Base-by-base conservation (phyloP, 192 early-diverging fungal genomes). In the Blastocladiella britannica region DNA sequence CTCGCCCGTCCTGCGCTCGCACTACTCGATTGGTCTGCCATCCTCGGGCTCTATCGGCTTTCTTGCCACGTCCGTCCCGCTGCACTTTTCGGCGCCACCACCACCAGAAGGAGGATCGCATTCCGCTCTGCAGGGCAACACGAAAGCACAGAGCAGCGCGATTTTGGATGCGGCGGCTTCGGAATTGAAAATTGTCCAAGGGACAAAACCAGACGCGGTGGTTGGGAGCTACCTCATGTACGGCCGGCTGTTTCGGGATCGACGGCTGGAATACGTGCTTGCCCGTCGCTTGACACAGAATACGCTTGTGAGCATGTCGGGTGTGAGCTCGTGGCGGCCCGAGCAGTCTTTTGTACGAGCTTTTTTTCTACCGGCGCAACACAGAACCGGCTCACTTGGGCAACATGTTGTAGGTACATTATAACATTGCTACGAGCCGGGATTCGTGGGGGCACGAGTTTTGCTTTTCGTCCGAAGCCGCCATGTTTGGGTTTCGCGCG, bases 401-500 rank as follows among this genome's bases (percentile, higher is more conserved):
- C n/a, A n/a, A n/a, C n/a, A n/a, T n/a, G n/a, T n/a, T 20, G 37
- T 47, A 47, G 37, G 37, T 47, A 9, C 12, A 47, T 4, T 47
- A 47, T 6, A 20, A 20, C 15, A 20, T 47, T 20, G 12, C 37
- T 20, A 47, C 37, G 37, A 47, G n/a, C 15, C 37, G 37, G 2
- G 37, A 9, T 20, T 20, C 12, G 15, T 9, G 37, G 15, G 37
- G 37, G 15, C 37, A 47, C 37, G 88, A 91, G 60, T 60, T 80
- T 23, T 84, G 77, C 25, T 85, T 79, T 63, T 77, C 78, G 1
- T 82, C 87, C 1, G 82, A 83, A 43, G 86, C 85, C 63, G 77
- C 74, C 22, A 67, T 93, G 6, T 62, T 91, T 29, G 93, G 93
- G 24, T 55, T 90, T 29, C 83, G 84, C 57, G 80, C 78, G n/a